Evolutionary conservation across 1,284 basidiomycete species (phyloP), one percentile per base, ranked within the genome.

Genomic region (Leccinum huronense): DNA sequence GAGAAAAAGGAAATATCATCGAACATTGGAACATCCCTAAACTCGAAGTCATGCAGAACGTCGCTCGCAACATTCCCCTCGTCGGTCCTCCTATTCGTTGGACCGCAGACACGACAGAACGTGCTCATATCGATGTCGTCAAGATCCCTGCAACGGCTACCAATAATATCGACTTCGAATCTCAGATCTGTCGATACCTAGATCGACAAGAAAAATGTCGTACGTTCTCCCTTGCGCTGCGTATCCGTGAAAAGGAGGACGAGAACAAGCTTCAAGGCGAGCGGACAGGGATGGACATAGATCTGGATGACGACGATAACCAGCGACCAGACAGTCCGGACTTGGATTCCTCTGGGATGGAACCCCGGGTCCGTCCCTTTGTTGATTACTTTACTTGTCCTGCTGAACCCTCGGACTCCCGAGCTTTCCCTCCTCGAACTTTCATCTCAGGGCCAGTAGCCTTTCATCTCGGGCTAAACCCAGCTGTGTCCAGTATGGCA

Each of bases 151-250:
- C 48, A 5, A 23, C n/a, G 10, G 48, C 48, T 23, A 51, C 48
- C 14, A 51, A 51, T 23, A 51, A 51, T 51, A 51, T 51, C 19
- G 48, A 51, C 48, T 51, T 51, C 48, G 48, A 51, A 23, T 51
- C 48, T 19, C 48, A 51, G 19, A 51, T 51, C 11, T 51, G 48
- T 23, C 14, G 48, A 51, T 51, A 19, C 19, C 48, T 51, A 11
- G 48, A 51, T 23, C 48, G 48, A 51, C 48, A 51, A 51, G 48
- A 51, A 51, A 51, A 51, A 51, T 51, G 48, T 51, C 48, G 48
- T 51, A 23, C 48, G 10, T 51, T 51, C 48, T 13, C 48, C 19
- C 3, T 51, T 51, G 48, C 48, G 19, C 48, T 51, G n/a, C 10
- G 11, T 51, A 51, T 51, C 48, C 48, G 19, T 19, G 48, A 51